A percentile compares a stretch with the other conserved stretches of the same genome.
Conservation (phyloP, 331 rosid genomes). For the Malus hybrid region DNA sequence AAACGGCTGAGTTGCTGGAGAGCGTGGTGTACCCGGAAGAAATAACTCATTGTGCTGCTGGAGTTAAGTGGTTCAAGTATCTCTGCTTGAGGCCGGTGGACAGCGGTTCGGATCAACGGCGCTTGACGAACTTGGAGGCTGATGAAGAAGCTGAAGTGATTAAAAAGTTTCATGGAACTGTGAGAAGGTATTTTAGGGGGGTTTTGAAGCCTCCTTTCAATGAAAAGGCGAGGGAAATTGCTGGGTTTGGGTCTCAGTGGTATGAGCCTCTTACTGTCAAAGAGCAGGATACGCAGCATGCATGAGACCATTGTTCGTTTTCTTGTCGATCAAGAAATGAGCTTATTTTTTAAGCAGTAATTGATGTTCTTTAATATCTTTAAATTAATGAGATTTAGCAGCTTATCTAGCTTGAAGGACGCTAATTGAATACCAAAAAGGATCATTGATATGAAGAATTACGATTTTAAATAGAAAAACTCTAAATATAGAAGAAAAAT, state of each 20-base stretch:
- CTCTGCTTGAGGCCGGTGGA: constrained; percentile 39
- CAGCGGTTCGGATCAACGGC: background rate
- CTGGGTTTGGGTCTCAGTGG: constrained; percentile 83
- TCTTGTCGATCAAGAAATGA: too few relatives aligned
- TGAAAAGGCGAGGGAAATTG: constrained; percentile 67
- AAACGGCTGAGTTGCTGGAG: constrained; percentile 72
- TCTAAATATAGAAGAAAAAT: too few relatives aligned
- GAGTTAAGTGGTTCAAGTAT: constrained; percentile 79
- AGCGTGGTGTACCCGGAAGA: constrained; percentile 80
- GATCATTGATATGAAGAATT: too few relatives aligned
- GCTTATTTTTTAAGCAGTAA: too few relatives aligned
- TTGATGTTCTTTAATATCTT: too few relatives aligned
- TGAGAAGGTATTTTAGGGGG: constrained; percentile 66
- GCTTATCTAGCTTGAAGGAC: too few relatives aligned
- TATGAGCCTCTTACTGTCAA: constrained; percentile 76
- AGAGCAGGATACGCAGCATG: background rate
- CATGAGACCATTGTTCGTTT: too few relatives aligned
- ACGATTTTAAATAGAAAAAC: too few relatives aligned
- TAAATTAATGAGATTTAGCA: too few relatives aligned
- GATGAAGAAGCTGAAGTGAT: constrained; percentile 38
- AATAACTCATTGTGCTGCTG: constrained; percentile 87
- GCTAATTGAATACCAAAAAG: too few relatives aligned
- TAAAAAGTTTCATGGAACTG: constrained; percentile 55
- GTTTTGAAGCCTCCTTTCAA: constrained; percentile 89
- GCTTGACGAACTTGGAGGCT: background rate